phyloP scores from a whole-genome alignment of 2,329 filamentous ascomycete species.

The Aspergillus transmontanensis region DNA sequence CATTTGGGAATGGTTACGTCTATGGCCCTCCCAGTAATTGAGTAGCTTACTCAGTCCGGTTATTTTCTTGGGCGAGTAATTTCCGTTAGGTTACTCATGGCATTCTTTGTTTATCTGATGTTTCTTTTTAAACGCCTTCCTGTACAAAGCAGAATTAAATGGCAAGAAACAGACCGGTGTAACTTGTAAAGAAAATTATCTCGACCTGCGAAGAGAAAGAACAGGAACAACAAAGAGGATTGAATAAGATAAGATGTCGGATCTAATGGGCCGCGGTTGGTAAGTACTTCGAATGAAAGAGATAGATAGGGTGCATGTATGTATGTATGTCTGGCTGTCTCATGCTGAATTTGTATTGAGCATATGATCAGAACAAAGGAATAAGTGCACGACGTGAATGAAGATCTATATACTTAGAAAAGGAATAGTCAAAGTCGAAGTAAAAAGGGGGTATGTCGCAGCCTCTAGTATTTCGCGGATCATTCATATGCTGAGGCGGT shows the following conservation, averaged over 20 bases:
- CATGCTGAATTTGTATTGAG: not conserved
- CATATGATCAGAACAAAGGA: not conserved
- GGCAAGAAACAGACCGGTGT: not conserved
- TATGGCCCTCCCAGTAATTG: not conserved
- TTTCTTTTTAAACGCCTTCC: not conserved
- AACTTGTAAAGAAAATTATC: not conserved
- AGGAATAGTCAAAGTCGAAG: not conserved
- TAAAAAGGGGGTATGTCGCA: slow-evolving; percentile 1
- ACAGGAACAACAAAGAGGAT: not conserved
- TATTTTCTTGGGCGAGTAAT: not conserved
- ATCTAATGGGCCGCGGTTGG: not conserved
- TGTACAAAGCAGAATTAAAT: not conserved
- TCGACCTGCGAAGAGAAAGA: slow-evolving; percentile 7
- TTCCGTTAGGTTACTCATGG: not conserved
- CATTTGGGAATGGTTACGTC: not conserved
- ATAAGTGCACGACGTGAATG: not conserved
- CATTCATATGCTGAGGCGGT: not conserved
- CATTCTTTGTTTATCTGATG: slow-evolving; percentile 2
- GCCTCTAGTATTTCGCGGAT: not conserved
- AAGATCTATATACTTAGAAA: slow-evolving; percentile 4
- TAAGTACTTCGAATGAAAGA: not conserved
- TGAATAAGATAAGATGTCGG: not conserved
- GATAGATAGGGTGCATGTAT: not conserved
- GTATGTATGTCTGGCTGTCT: not conserved
- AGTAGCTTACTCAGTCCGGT: not conserved